Evolutionary conservation across 1,139 yeast species (phyloP).

Genomic region (Hyphopichia khmerensis): DNA sequence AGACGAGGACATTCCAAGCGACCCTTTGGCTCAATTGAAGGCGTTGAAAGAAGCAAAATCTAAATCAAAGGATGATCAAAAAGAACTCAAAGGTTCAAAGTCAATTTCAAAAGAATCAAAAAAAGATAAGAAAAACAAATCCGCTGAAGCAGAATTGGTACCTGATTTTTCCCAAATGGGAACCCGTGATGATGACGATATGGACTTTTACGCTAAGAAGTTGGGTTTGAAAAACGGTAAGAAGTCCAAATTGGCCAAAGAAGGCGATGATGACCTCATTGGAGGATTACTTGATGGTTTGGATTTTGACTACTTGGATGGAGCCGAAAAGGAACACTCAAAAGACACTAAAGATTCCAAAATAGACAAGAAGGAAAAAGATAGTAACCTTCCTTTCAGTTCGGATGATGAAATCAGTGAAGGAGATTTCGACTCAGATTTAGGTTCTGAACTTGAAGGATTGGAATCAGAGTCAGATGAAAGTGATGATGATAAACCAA

Average conservation of each 20-base stretch:
- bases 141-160: conserved; percentile 12
- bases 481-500: conserved; percentile 30
- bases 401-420: conserved; percentile 50
- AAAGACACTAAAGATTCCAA: conserved; percentile 9
- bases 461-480: conserved; percentile 19
- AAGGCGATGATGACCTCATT: conserved; percentile 64
- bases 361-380: conserved; percentile 14
- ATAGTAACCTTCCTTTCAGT: conserved; percentile 22
- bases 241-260: conserved; percentile 39
- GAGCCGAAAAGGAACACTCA: conserved; percentile 14
- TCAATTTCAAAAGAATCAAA: not conserved
- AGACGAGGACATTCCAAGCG: conserved; percentile 12
- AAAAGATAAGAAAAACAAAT: conserved; percentile 12
- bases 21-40: conserved; percentile 45
- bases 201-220: conserved; percentile 79
- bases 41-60: conserved; percentile 36
- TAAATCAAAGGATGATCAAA: conserved; percentile 2
- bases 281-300: conserved; percentile 79
- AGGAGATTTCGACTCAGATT: conserved; percentile 22
- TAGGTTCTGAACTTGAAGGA: conserved; percentile 35
- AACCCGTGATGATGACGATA: conserved; percentile 71
- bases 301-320: conserved; percentile 51
- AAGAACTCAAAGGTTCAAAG: not conserved
- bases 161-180: conserved; percentile 20
- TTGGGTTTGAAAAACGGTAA: conserved; percentile 66